A percentile compares a stretch with the other conserved stretches of the same genome.
Evolutionary conservation across 345 rosid genomes (phyloP).

Genomic region (Psidium friedrichsthalianum): DNA sequence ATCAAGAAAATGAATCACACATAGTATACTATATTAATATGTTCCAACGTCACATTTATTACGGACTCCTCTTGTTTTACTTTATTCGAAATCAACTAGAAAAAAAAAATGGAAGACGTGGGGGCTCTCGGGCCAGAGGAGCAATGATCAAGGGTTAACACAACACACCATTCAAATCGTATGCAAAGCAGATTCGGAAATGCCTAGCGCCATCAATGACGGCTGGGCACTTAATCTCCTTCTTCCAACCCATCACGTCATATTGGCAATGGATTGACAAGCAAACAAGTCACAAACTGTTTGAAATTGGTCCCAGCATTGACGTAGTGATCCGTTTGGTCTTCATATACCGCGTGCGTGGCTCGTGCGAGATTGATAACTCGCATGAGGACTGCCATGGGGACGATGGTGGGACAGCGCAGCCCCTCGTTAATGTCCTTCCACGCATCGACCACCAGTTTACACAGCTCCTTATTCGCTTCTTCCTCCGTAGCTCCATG

Average conservation of each 20-base stretch:
- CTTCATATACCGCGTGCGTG: constrained; percentile 10
- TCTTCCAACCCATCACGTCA: not conserved
- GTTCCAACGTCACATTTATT: no score
- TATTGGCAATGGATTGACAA: constrained; percentile 1
- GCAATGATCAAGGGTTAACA: no score
- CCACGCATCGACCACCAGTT: constrained; percentile 2
- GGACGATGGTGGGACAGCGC: not conserved
- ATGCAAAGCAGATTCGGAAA: no score
- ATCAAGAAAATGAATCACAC: not conserved
- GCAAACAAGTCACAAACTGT: not conserved
- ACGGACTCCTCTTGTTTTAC: no score
- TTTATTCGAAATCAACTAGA: no score
- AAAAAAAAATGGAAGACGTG: no score
- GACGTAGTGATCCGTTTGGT: constrained; percentile 4
- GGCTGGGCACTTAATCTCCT: not conserved
- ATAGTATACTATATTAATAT: not conserved
- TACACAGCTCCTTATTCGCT: not conserved
- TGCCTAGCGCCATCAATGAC: no score
- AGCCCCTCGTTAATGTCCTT: constrained; percentile 9
- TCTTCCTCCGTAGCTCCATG: not conserved
- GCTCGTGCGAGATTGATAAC: constrained; percentile 6
- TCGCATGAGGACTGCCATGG: not conserved
- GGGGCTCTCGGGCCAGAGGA: no score
- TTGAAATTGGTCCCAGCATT: not conserved
- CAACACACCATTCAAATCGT: no score